Percentiles rank a stretch among this genome's conserved stretches.
Evolutionary conservation across 2,329 filamentous ascomycete genomes (phyloP).

Genomic region (Hysterium pulicare): DNA sequence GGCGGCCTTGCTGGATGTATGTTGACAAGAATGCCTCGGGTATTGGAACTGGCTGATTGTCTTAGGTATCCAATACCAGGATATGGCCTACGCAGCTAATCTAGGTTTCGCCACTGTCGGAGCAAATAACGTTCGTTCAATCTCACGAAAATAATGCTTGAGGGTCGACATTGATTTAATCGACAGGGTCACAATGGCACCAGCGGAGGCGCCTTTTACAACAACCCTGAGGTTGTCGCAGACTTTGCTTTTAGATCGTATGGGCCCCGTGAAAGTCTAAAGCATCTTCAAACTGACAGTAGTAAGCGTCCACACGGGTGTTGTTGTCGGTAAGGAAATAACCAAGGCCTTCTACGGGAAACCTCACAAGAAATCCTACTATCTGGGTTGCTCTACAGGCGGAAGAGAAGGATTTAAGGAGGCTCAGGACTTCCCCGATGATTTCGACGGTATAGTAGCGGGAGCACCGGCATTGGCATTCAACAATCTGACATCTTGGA

Average conservation of each 20-base stretch:
- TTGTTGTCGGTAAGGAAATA: constrained; percentile 41
- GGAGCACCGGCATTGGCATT: constrained; percentile 33
- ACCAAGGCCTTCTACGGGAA: constrained; percentile 40
- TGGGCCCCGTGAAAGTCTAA: constrained; percentile 4
- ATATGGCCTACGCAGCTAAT: constrained; percentile 36
- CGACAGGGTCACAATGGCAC: constrained; percentile 40
- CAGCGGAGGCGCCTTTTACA: constrained; percentile 45
- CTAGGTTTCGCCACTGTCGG: constrained; percentile 41
- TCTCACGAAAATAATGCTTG: background rate
- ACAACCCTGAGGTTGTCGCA: constrained; percentile 44
- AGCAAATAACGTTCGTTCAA: constrained; percentile 33
- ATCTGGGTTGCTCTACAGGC: constrained; percentile 36
- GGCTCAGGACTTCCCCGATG: constrained; percentile 32
- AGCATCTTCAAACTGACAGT: constrained; percentile 3
- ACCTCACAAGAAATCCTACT: constrained; percentile 40
- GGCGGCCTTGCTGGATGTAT: constrained; percentile 41
- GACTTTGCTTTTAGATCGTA: constrained; percentile 48
- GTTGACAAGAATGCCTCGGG: background rate
- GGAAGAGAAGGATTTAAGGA: constrained; percentile 35
- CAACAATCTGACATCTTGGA: constrained; percentile 18
- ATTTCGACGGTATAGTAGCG: constrained; percentile 37
- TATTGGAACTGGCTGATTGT: background rate
- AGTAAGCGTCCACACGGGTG: constrained; percentile 32
- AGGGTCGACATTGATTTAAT: background rate
- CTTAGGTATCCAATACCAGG: constrained; percentile 28